Evolutionary conservation across 306 rosid genomes (phyloP), one percentile per base, ranked within the genome.

Genomic region (Erythrophleum fordii): DNA sequence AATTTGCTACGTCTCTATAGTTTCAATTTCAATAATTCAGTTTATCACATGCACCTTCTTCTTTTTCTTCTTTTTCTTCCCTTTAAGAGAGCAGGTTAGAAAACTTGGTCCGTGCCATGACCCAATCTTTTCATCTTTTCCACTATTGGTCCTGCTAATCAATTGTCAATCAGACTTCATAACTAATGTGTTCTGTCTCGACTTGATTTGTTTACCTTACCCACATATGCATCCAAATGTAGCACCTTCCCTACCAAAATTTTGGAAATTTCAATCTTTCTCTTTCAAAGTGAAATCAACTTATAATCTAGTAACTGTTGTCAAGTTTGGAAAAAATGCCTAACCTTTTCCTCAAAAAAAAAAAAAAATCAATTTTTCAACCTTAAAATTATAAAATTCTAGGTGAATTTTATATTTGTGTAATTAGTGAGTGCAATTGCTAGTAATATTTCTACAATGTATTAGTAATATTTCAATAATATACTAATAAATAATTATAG

Each of bases 11-110:
- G 18, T 11, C 66, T 48, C 76, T 17, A 59, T 76, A 23, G 58
- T 60, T 85, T 68, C 11, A 26, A 26, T 22, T 12, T 68, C 92
- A 91, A 92, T 94, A 85, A 89, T 94, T 90, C 78, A 89, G 83
- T 17, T 72, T 16, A 75, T 85, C 97, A 91, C 94, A 92, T 90
- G 92, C 89, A 80, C 70, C 83, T 58, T 58, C 74, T 71, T 48
- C 49, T 59, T 23, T 56, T 23, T 17, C 72, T 25, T 46, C 18
- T 66, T 82, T 73, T 61, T 45, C 22, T 71, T 56, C 17, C 68
- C 31, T 18, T 81, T 78, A 41, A 44, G 73, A 73, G 72, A 69
- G 46, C 68, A 42, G 45, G 83, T 88, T 84, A 49, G 77, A 80
- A 69, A 81, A 78, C 83, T 71, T 72, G 82, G 85, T 76, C 70